These are phyloP conservation scores for Basipetospora chlamydospora DNA, from an alignment of 2,329 filamentous ascomycete species.

Conservation along the genomic window DNA sequence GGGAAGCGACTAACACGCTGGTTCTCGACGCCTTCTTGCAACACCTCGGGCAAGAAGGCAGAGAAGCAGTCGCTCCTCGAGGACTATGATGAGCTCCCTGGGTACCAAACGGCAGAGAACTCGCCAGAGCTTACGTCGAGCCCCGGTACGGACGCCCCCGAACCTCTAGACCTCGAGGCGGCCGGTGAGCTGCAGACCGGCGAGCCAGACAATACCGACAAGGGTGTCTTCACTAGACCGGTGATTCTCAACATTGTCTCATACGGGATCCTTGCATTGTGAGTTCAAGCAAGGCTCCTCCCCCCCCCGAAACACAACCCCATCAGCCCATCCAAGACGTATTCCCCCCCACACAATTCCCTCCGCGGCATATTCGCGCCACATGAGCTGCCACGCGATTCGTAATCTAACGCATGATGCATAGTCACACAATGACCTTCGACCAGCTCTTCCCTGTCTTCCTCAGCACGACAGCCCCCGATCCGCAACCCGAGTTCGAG, in stretches of 20 bases:
- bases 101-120: constrained; percentile 49
- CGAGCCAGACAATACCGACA: neutral
- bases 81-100: constrained; percentile 49
- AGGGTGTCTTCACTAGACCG: constrained; percentile 64
- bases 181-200: too few relatives aligned
- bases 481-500: constrained; percentile 31
- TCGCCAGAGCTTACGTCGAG: constrained; percentile 31
- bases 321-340: too few relatives aligned
- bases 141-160: constrained; percentile 16
- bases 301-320: too few relatives aligned
- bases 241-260: constrained; percentile 78
- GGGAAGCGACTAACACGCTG: constrained; percentile 53
- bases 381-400: too few relatives aligned
- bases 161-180: constrained; percentile 18
- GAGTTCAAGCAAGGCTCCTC: constrained; percentile 32
- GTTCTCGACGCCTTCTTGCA: constrained; percentile 20
- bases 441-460: constrained; percentile 90
- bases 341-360: too few relatives aligned
- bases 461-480: constrained; percentile 51
- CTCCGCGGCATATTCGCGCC: too few relatives aligned
- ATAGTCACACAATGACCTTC: constrained; percentile 89
- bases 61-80: constrained; percentile 49
- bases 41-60: constrained; percentile 20
- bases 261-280: constrained; percentile 91
- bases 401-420: constrained; percentile 14